Base-by-base conservation (phyloP, 495 filamentous ascomycete species). In the Penicillium cinerascens region DNA sequence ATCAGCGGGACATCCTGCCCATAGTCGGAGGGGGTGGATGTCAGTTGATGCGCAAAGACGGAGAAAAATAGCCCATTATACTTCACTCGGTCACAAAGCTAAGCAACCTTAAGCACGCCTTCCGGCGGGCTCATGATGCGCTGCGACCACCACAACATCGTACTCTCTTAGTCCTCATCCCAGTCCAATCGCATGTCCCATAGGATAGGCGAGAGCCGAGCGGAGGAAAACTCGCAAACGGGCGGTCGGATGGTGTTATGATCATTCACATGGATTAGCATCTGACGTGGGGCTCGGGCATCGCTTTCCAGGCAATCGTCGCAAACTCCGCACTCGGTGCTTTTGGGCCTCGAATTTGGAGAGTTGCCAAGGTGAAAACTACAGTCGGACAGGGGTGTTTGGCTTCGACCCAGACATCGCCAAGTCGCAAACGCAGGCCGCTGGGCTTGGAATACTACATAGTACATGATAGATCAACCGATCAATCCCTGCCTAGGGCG, bases 181-280 rank as follows among this genome's bases (percentile, higher is more conserved):
- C 7, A n/a, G 26, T 47, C 15, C 26, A 16, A 16, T 33, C 39
- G 21, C 18, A 40, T 51, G 51, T 51, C 58, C 29, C 2, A 13
- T 10, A 33, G 9, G 51, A 58, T 35, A 58, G 55, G 48, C 59
- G 59, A 61, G 51, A 61, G 59, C 55, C 55, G 59, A 54, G 39
- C 42, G 46, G 29, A 16, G 38, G 23, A 0, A 26, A 8, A 18
- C 42, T 51, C 47, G 37, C 38, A 50, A 53, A 26, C 5, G 7
- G 15, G 39, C 13, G n/a, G n/a, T n/a, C 7, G 18, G 20, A 55
- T 59, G 42, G 56, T 39, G 51, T 51, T 51, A 59, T 51, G 51
- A 41, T 42, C 46, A 54, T 27, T 29, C n/a, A 45, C 23, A 49
- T 51, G 23, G 23, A 54, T 23, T 40, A 29, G 16, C 17, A 20